phyloP scores from a whole-genome alignment of 1,284 basidiomycete species.

The Farysia itapuensis region DNA sequence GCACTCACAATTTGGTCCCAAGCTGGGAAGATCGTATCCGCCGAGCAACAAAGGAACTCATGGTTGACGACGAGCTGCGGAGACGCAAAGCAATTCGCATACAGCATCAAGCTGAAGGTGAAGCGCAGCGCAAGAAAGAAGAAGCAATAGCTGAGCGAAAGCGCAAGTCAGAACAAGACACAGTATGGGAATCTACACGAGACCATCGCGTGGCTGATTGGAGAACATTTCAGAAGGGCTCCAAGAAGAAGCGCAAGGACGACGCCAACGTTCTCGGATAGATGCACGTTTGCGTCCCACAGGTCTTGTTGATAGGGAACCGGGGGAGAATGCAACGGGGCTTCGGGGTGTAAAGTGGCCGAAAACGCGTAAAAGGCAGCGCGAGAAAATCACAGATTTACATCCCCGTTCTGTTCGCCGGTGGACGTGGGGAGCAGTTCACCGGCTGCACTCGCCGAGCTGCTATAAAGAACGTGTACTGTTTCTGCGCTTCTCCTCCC shows the following conservation, averaged over 20 bases:
- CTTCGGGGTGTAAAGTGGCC: no score
- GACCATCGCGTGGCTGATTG: conserved; percentile 55
- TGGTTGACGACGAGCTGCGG: conserved; percentile 66
- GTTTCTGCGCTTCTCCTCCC: no score
- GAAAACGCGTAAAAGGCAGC: no score
- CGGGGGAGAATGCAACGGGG: no score
- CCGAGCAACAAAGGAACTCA: conserved; percentile 63
- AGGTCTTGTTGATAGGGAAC: no score
- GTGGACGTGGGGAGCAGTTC: no score
- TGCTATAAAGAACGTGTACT: no score
- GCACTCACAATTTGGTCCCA: conserved; percentile 60
- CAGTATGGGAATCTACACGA: conserved; percentile 63
- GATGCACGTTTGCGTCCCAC: no score
- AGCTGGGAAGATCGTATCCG: conserved; percentile 62
- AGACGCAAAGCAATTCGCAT: conserved; percentile 62
- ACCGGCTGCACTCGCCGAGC: no score
- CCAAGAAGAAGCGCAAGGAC: conserved; percentile 50
- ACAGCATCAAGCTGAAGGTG: conserved; percentile 65
- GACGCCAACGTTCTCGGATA: conserved; percentile 43
- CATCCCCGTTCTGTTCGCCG: no score
- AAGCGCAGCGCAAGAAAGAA: conserved; percentile 63
- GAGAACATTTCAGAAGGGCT: conserved; percentile 50
- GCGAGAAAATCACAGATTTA: no score
- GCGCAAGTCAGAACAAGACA: conserved; percentile 62
- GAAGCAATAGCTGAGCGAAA: conserved; percentile 61